Conservation (phyloP, 1,284 basidiomycete species). For the Microbotryum lychnidis-dioicae region DNA sequence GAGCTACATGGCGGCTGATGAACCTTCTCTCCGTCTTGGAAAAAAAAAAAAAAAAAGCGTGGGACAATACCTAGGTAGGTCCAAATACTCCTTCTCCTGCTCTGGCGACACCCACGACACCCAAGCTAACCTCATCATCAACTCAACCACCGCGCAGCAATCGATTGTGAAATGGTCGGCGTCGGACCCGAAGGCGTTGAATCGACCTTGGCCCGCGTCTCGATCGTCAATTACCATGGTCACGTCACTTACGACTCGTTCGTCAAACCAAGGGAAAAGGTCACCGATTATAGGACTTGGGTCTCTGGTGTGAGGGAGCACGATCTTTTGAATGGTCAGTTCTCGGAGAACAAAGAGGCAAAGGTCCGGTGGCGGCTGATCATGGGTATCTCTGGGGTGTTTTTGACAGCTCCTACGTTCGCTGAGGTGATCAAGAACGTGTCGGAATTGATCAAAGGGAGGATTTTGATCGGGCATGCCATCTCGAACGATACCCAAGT, state of each 20-base stretch:
- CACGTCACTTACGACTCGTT: conserved; percentile 73
- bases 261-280: conserved; percentile 75
- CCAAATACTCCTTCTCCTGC: fast-evolving
- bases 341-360: not conserved
- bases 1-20: no score
- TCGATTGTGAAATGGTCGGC: conserved; percentile 98
- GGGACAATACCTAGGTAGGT: conserved; percentile 28
- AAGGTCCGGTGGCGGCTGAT: no score
- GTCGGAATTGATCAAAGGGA: conserved; percentile 65
- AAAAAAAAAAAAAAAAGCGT: not conserved
- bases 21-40: not conserved
- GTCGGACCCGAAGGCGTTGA: conserved; percentile 72
- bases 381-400: not conserved
- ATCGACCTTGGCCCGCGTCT: conserved; percentile 81
- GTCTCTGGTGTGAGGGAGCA: conserved; percentile 73
- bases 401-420: conserved; percentile 60
- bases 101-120: fast-evolving
- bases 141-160: conserved; percentile 41
- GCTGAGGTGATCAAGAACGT: conserved; percentile 72
- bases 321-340: conserved; percentile 63
- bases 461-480: conserved; percentile 87
- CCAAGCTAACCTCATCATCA: not conserved
- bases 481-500: conserved; percentile 86
- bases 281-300: conserved; percentile 89
- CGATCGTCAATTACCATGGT: conserved; percentile 84